Base-by-base conservation (phyloP, 2,329 filamentous ascomycete genomes). In the Taxawa tesnikishii region DNA sequence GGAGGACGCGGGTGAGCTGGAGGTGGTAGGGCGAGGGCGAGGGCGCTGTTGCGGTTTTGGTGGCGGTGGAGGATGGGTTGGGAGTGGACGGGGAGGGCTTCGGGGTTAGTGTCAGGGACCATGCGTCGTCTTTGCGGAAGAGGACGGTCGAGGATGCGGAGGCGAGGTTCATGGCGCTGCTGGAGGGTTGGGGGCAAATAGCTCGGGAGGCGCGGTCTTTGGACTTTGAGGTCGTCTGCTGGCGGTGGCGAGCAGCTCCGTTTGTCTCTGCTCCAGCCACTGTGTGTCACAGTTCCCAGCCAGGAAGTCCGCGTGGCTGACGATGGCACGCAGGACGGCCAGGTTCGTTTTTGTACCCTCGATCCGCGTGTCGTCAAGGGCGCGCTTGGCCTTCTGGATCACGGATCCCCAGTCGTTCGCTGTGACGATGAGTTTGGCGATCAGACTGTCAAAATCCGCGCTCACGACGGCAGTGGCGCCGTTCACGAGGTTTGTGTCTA, bases 391-490 rank as follows among this genome's bases (percentile, higher is more conserved):
- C 47, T 75, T 78, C 2, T 48, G 45, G 2, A 76, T 59, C 0
- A 56, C 59, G 9, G 59, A 60, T n/a, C 56, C 43, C 68, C 70
- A 76, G 6, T 54, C 63, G 0, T 58, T 48, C 1, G 66, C 68
- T 1, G 67, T 73, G 29, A 75, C 51, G 21, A 75, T 68, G 35
- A 76, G 55, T 39, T 77, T 76, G 4, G 69, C 70, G 4, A 76
- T 48, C 2, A 76, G 56, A 32, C 66, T 70, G 47, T 77, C 71
- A 40, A 73, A 75, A 21, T 73, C 65, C 1, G 68, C 56, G 1
- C 64, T 63, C 0, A 76, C 56, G 4, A 70, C 48, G 1, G 60
- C 51, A 6, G 31, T 17, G 13, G 31, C 27, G 1, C 54, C 51
- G 8, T 49, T 48, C n/a, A 62, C 52, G 2, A 75, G 49, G 39